A percentile compares a stretch with the other conserved stretches of the same genome.
These are phyloP conservation scores for Actinomortierella wolfii DNA, from an alignment of 371 early-diverging fungal species.

Conservation along the genomic window DNA sequence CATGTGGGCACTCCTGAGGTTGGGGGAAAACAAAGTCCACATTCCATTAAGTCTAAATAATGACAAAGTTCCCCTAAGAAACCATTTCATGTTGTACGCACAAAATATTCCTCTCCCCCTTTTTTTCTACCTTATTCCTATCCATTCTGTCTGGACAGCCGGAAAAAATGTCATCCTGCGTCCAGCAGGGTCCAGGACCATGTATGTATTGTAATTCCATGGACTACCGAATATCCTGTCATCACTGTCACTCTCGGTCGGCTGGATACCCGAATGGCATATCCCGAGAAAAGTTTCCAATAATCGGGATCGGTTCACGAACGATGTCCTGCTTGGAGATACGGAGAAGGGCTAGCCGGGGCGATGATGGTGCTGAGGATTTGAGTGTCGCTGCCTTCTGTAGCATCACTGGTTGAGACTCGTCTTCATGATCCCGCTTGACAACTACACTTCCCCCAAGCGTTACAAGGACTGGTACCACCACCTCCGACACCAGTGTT, in stretches of 20 bases:
- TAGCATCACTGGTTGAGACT: too few species aligned
- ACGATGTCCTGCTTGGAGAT: conserved; percentile 18
- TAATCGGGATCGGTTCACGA: conserved; percentile 5
- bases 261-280: conserved; percentile 21
- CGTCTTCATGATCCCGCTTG: conserved; percentile 14
- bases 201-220: conserved; percentile 22
- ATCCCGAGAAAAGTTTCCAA: conserved; percentile 8
- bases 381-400: too few species aligned
- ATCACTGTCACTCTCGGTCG: conserved; percentile 21
- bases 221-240: conserved; percentile 22
- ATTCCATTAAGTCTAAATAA: too few species aligned
- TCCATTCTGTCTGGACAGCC: conserved; percentile 3
- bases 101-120: too few species aligned
- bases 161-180: conserved; percentile 17
- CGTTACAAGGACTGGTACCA: not conserved
- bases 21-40: too few species aligned
- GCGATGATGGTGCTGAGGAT: too few species aligned
- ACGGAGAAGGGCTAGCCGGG: too few species aligned
- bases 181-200: conserved; percentile 15
- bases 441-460: not conserved
- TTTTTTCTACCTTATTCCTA: too few species aligned
- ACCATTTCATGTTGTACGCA: too few species aligned
- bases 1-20: too few species aligned
- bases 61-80: too few species aligned
- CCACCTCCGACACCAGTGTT: not conserved